Conservation (phyloP, 192 early-diverging fungal species). For the Pilaira anomala region DNA sequence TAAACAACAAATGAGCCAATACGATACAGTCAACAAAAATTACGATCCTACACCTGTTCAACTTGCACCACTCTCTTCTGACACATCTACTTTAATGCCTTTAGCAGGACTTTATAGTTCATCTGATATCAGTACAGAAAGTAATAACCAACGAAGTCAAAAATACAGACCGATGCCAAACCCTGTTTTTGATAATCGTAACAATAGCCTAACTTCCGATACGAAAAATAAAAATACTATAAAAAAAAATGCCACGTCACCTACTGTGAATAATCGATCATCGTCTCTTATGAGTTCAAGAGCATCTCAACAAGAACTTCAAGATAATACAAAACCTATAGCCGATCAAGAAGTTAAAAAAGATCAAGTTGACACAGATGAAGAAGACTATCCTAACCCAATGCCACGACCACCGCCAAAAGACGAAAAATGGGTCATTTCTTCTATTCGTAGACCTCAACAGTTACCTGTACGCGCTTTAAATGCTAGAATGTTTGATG, state of each 20-base stretch:
- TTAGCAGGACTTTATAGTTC: background rate
- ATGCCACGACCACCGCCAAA: constrained; percentile 19
- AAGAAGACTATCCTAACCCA: background rate
- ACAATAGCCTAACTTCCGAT: too few species aligned
- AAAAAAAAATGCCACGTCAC: too few species aligned
- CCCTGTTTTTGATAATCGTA: background rate
- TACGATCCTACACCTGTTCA: too few species aligned
- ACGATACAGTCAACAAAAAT: too few species aligned
- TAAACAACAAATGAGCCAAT: too few species aligned
- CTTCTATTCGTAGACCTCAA: constrained; percentile 33
- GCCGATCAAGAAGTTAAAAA: background rate
- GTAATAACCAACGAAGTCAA: background rate
- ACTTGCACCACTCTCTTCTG: too few species aligned
- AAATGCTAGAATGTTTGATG: constrained; percentile 20
- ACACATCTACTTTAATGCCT: background rate
- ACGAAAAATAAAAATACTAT: too few species aligned
- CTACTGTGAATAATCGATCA: background rate
- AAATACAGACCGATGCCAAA: background rate
- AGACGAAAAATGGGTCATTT: constrained; percentile 38
- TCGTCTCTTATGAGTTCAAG: background rate
- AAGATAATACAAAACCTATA: too few species aligned
- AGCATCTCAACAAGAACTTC: background rate
- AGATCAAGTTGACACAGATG: constrained; percentile 18
- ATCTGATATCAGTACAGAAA: background rate
- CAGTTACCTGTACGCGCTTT: constrained; percentile 19